Evolutionary conservation across 768 basidiomycete species (phyloP).

Genomic region (Tulasnella sp.): DNA sequence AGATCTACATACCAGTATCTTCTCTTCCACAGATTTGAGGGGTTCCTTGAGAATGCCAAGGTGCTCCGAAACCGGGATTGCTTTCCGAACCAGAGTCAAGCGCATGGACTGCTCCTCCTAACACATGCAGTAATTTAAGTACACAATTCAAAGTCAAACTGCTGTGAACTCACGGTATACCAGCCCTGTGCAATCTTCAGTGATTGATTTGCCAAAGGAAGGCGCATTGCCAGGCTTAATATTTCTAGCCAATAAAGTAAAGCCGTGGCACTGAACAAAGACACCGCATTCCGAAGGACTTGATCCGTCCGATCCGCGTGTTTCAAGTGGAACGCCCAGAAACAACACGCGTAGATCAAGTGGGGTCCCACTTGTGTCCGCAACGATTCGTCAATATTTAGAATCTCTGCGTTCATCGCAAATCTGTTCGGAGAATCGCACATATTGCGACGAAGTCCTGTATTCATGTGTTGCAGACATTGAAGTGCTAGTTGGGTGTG

Average conservation of each 20-base stretch:
- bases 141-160: no score
- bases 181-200: neutral
- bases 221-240: neutral
- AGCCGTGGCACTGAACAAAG: neutral
- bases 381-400: neutral
- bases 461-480: neutral
- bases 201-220: neutral
- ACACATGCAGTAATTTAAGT: neutral
- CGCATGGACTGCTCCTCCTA: neutral
- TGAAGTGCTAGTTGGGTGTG: neutral
- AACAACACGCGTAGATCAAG: neutral
- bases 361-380: neutral
- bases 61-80: neutral
- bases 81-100: neutral
- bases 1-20: neutral
- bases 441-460: neutral
- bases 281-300: neutral
- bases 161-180: neutral
- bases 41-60: no score
- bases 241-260: conserved; percentile 2
- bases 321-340: neutral
- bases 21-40: no score
- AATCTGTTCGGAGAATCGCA: neutral
- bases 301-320: neutral
- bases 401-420: neutral